A percentile compares a stretch with the other conserved stretches of the same genome.
Conservation (phyloP, 2,329 filamentous ascomycete genomes). For the Verticillium nubilum region DNA sequence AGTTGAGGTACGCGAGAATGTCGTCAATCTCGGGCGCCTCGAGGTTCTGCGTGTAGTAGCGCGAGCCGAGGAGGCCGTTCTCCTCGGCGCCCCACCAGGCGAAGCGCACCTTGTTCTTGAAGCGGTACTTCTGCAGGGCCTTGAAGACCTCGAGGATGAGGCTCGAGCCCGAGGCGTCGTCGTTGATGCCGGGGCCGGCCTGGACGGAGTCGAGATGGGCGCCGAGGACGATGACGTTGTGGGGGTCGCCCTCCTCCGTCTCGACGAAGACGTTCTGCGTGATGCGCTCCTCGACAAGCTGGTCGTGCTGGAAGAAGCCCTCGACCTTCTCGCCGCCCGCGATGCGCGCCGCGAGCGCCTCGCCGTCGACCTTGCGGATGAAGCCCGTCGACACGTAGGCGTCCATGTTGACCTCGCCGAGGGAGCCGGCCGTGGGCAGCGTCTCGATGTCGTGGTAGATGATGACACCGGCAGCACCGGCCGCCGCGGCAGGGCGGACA, state of each 20-base stretch:
- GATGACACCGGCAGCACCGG: slow-evolving; percentile 23
- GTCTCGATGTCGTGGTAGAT: slow-evolving; percentile 24
- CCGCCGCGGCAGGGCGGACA: slow-evolving; percentile 20
- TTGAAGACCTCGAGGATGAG: slow-evolving; percentile 35
- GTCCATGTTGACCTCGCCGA: slow-evolving; percentile 19
- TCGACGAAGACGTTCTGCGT: slow-evolving; percentile 41
- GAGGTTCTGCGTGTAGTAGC: slow-evolving; percentile 31
- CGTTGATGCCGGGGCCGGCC: slow-evolving; percentile 39
- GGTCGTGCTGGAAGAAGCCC: slow-evolving; percentile 27
- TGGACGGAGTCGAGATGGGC: slow-evolving; percentile 38
- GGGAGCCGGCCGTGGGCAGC: slow-evolving; percentile 23
- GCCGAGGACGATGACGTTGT: slow-evolving; percentile 37
- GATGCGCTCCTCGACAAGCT: slow-evolving; percentile 30
- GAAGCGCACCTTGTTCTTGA: slow-evolving; percentile 32
- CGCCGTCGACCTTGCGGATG: slow-evolving; percentile 31
- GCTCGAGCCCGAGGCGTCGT: slow-evolving; percentile 37
- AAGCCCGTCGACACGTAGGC: slow-evolving; percentile 22
- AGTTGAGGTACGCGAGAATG: slow-evolving; percentile 34
- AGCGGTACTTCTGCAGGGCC: slow-evolving; percentile 28
- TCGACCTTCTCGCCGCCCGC: slow-evolving; percentile 29
- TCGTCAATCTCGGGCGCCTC: slow-evolving; percentile 24
- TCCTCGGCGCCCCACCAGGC: slow-evolving; percentile 42
- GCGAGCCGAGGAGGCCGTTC: slow-evolving; percentile 29
- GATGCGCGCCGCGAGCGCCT: slow-evolving; percentile 31
- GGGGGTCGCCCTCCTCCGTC: slow-evolving; percentile 35